Evolutionary conservation across 495 filamentous ascomycete species (phyloP), one percentile per base, ranked within the genome.

Genomic region (Pyrenula massariospora): DNA sequence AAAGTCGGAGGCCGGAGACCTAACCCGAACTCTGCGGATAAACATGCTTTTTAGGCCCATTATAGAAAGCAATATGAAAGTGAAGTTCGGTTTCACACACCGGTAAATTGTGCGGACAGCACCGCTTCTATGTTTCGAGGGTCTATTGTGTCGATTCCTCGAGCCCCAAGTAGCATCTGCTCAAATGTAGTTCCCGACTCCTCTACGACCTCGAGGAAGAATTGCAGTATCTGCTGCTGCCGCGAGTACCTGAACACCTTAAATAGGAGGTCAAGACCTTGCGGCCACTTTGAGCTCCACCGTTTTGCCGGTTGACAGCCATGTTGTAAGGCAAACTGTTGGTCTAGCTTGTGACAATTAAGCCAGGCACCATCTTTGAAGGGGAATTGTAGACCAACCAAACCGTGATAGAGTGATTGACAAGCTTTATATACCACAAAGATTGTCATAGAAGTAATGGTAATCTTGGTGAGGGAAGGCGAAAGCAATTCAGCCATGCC

Each of bases 101-200:
- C 67, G 57, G 83, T 75, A 63, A 94, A 96, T 60, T 95, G 85
- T 0, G 83, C 85, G 0, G 90, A 87, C 1, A 96, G 75, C 3
- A 96, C 70, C 0, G 89, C 84, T 64, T 96, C 89, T 67, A 97
- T 78, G 67, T 94, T 96, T 20, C 50, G 5, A 21, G 50, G 50
- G 8, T 52, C 50, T 8, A 52, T 19, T 24, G 50, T 52, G 20
- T 52, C 22, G 50, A 52, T 52, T 52, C 50, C 50, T 52, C 50
- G 50, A 20, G 22, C 19, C 8, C 50, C 50, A 20, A 52, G 19
- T 52, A 19, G 10, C 12, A 52, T 22, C 23, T 22, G 50, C 12
- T 21, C 59, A 53, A 10, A 58, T 42, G 22, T 24, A 21, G 22
- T 24, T 10, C 54, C 57, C 51, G 53, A 54, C 0, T 56, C 56